Evolutionary conservation across 1,284 basidiomycete genomes (phyloP), one percentile per base, ranked within the genome.

Genomic region (Hypsizygus ulmarius): DNA sequence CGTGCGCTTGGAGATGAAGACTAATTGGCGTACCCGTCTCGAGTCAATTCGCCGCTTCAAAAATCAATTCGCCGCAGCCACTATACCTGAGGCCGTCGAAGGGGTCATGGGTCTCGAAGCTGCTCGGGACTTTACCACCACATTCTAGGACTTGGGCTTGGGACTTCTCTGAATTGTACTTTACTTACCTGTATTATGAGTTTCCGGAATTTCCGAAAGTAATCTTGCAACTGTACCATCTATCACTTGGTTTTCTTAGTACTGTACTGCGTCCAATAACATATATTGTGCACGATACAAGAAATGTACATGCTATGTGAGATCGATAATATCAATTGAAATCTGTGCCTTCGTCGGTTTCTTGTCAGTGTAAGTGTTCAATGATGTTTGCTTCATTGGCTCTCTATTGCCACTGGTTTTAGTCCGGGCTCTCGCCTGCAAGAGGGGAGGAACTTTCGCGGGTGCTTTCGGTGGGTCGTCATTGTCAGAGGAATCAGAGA

Each of bases 11-110:
- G 94, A 97, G 61, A 85, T 92, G 62, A 84, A 84, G 59, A 95
- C 92, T 5, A 93, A 93, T 61, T 97, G 94, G 94, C 79, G 90
- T 54, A 74, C 78, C 47, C 80, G 94, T 38, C 65, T 94, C 55
- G 81, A 89, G 59, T 76, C 83, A 2, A 93, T 97, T 63, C 83
- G 84, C 57, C 78, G 85, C 44, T 68, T 74, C 58, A 71, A 66
- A 58, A 70, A 56, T 16, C 69, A 71, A 50, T 42, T 68, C 16
- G 58, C 66, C 4, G 55, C 57, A n/a, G 55, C 55, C 6, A 60
- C 61, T 16, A 54, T 52, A 1, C 47, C 56, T n/a, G 61, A 58
- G 37, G 44, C 50, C 14, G 52, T 51, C 15, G 70, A 71, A 32
- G 74, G 69, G 12, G 62, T 78, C 18, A 72, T 77, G 59, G 67